phyloP scores from a whole-genome alignment of 208 protist genomes.

The Vickermania spadyakhi region DNA sequence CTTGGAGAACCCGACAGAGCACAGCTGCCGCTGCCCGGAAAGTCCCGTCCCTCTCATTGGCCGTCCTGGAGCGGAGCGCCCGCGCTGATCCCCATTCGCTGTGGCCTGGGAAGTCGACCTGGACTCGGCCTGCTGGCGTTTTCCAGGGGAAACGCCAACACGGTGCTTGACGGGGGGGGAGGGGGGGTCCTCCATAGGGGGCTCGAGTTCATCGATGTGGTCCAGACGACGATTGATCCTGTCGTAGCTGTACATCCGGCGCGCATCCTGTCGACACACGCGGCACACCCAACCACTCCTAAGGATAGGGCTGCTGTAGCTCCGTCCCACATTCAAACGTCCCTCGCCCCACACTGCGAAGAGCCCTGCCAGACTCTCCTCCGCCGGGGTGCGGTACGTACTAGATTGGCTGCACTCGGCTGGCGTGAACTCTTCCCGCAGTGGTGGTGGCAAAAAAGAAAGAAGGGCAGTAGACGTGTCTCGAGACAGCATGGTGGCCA shows the following conservation, averaged over 20 bases:
- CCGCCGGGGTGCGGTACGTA: not conserved
- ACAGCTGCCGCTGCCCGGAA: not conserved
- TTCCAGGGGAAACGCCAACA: too few species aligned
- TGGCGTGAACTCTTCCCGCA: not conserved
- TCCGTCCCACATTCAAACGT: not conserved
- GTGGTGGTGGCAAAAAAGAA: not conserved
- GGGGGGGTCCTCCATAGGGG: not conserved
- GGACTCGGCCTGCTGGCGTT: too few species aligned
- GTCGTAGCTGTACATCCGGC: constrained; percentile 22
- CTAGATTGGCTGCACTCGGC: not conserved
- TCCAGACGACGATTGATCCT: constrained; percentile 5
- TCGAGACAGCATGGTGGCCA: not conserved
- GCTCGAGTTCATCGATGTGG: not conserved
- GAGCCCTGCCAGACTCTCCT: not conserved
- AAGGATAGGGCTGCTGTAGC: not conserved
- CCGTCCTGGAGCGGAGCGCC: not conserved
- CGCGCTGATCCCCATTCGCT: not conserved
- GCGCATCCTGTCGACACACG: constrained; percentile 37
- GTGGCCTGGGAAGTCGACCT: not conserved
- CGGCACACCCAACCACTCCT: constrained; percentile 16
- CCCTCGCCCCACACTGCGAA: not conserved
- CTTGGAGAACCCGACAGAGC: not conserved
- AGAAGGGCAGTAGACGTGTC: not conserved
- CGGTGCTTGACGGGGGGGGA: not conserved
- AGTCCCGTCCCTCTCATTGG: too few species aligned